Percentiles rank a stretch among this genome's conserved stretches.
Evolutionary conservation across 2,329 filamentous ascomycete species (phyloP).

Genomic region (Trichoderma koningiopsis): DNA sequence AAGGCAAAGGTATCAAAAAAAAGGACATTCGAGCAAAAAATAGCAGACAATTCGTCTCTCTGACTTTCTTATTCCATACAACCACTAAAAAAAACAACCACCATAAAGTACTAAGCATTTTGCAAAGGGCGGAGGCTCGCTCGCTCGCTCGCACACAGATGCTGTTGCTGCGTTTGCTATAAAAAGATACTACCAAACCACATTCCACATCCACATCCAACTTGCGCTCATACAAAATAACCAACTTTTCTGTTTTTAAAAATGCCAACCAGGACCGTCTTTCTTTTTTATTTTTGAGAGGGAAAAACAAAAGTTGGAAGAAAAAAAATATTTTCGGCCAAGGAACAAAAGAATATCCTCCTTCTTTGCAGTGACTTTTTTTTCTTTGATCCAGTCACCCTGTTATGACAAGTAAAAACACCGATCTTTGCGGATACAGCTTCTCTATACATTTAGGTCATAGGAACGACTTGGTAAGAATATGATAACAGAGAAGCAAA

Average conservation of each 20-base stretch:
- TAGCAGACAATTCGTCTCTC: conserved; percentile 1
- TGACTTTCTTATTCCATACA: conserved; percentile 13
- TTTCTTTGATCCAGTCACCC: background rate
- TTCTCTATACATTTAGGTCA: background rate
- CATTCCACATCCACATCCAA: conserved; percentile 36
- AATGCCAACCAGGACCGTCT: conserved; percentile 23
- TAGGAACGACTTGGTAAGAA: background rate
- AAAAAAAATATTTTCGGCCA: background rate
- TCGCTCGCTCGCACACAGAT: conserved; percentile 20
- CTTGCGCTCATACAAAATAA: conserved; percentile 36
- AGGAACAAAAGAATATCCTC: background rate
- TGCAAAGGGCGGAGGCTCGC: conserved; percentile 15
- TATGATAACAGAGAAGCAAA: background rate
- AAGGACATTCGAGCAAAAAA: background rate
- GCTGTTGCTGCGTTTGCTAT: conserved; percentile 13
- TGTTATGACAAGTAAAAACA: background rate
- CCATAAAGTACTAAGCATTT: conserved; percentile 8
- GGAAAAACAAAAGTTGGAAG: background rate
- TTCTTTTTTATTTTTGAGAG: background rate
- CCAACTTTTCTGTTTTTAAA: conserved; percentile 7
- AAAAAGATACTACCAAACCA: background rate
- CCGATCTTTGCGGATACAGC: background rate
- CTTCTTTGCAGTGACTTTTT: background rate
- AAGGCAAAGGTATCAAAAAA: background rate
- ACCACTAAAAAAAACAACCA: conserved; percentile 14